phyloP scores from a whole-genome alignment of 306 rosid species.

The Acacia melanoxylon region DNA sequence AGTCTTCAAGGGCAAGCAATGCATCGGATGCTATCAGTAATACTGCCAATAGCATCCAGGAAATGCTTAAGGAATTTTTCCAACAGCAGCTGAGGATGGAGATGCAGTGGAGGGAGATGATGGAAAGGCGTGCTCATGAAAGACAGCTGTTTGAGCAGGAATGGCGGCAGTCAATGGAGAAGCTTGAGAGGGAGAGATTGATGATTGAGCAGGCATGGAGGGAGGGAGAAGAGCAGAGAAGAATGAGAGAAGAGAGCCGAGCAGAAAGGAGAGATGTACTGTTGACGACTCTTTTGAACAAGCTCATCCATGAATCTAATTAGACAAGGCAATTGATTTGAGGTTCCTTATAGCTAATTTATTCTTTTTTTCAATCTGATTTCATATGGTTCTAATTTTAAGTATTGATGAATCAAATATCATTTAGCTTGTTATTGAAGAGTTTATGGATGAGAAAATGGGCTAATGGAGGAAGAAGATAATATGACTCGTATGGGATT shows the following conservation, averaged over 20 bases:
- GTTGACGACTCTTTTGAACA: conserved; percentile 70
- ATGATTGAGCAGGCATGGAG: conserved; percentile 76
- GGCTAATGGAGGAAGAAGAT: conserved; percentile 5
- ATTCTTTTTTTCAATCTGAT: conserved; percentile 31
- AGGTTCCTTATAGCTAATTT: conserved; percentile 21
- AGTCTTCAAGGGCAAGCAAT: conserved; percentile 44
- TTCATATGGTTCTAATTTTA: conserved; percentile 32
- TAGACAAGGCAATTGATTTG: conserved; percentile 29
- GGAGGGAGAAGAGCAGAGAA: conserved; percentile 89
- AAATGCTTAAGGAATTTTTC: conserved; percentile 67
- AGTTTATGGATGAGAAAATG: conserved; percentile 23
- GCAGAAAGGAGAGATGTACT: conserved; percentile 85
- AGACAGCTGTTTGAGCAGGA: conserved; percentile 73
- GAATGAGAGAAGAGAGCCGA: conserved; percentile 72
- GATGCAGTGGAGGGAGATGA: conserved; percentile 84
- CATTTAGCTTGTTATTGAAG: conserved; percentile 21
- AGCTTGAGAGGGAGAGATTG: conserved; percentile 79
- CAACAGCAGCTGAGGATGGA: conserved; percentile 81
- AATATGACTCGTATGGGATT: conserved; percentile 25
- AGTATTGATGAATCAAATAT: conserved; percentile 25
- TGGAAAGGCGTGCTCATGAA: conserved; percentile 63
- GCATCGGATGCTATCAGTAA: conserved; percentile 28
- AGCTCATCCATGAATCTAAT: conserved; percentile 57
- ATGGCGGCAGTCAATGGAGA: conserved; percentile 80
- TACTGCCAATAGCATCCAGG: conserved; percentile 36